Evolutionary conservation across 1,139 yeast species (phyloP).

Genomic region (Geotrichum klebahnii): DNA sequence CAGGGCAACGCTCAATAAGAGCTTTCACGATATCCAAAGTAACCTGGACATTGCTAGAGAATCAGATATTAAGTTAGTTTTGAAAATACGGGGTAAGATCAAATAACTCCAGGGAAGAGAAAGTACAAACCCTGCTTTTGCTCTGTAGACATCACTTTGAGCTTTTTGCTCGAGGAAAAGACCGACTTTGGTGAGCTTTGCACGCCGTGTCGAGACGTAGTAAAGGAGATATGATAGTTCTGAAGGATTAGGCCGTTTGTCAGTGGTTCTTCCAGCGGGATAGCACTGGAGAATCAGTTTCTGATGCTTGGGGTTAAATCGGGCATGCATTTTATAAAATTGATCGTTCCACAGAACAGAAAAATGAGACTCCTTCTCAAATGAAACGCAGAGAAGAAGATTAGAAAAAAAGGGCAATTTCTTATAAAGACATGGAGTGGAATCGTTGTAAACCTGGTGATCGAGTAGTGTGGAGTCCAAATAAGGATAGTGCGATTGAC

Average conservation of each 20-base stretch:
- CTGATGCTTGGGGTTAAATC: constrained; percentile 68
- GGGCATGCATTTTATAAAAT: constrained; percentile 8
- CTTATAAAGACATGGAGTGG: too few species aligned
- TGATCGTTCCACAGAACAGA: background rate
- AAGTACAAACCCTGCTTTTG: constrained; percentile 51
- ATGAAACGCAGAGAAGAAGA: too few species aligned
- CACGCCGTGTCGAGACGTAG: constrained; percentile 87
- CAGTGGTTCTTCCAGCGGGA: constrained; percentile 80
- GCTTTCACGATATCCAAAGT: constrained; percentile 68
- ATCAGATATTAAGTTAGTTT: background rate
- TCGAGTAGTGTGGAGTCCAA: background rate
- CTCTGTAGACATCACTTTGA: constrained; percentile 56
- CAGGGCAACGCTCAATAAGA: constrained; percentile 70
- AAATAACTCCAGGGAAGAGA: constrained; percentile 6
- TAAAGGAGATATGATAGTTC: constrained; percentile 83
- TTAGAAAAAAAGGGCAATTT: too few species aligned
- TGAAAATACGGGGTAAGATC: background rate
- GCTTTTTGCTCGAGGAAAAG: constrained; percentile 63
- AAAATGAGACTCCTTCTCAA: too few species aligned
- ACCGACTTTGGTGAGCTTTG: constrained; percentile 83
- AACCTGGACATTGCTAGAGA: constrained; percentile 58
- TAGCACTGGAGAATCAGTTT: constrained; percentile 85
- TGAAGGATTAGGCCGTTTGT: constrained; percentile 86
- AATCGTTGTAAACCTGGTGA: too few species aligned
- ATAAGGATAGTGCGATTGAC: background rate